phyloP scores from a whole-genome alignment of 1,139 yeast species.

The Wickerhamomyces sp. region DNA sequence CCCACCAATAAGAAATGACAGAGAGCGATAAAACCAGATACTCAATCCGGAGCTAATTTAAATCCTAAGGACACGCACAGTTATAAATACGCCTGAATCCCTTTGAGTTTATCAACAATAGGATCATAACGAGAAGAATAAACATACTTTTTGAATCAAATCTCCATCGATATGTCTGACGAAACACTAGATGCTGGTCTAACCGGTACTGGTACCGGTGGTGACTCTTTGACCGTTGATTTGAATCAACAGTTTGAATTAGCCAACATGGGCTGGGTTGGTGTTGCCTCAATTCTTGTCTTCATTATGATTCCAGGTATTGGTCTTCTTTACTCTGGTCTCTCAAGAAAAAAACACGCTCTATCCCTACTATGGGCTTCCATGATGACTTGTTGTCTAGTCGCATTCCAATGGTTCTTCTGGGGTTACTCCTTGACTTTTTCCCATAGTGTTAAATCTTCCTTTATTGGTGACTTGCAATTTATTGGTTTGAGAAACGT shows the following conservation, averaged over 20 bases:
- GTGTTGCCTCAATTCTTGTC: slow-evolving; percentile 67
- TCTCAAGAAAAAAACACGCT: slow-evolving; percentile 90
- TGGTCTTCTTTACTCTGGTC: slow-evolving; percentile 84
- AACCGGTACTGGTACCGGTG: slow-evolving; percentile 67
- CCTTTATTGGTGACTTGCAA: slow-evolving; percentile 72
- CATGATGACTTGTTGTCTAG: slow-evolving; percentile 75
- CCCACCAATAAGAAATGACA: no score
- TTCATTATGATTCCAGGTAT: slow-evolving; percentile 96
- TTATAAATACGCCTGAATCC: no score
- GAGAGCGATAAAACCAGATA: no score
- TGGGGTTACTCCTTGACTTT: slow-evolving; percentile 94
- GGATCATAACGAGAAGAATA: no score
- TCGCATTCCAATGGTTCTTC: slow-evolving; percentile 92
- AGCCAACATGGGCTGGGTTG: slow-evolving; percentile 88
- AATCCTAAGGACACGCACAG: no score
- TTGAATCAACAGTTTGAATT: slow-evolving; percentile 67
- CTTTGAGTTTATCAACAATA: no score
- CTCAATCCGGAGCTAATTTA: no score
- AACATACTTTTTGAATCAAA: no score
- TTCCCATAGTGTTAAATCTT: slow-evolving; percentile 59
- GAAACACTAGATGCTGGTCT: slow-evolving; percentile 32
- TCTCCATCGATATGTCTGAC: no score
- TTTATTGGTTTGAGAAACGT: slow-evolving; percentile 78
- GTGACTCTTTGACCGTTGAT: slow-evolving; percentile 68
- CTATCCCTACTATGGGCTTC: slow-evolving; percentile 91